Evolutionary conservation across 1,139 yeast genomes (phyloP).

Genomic region (Blastobotrys ciferrii): DNA sequence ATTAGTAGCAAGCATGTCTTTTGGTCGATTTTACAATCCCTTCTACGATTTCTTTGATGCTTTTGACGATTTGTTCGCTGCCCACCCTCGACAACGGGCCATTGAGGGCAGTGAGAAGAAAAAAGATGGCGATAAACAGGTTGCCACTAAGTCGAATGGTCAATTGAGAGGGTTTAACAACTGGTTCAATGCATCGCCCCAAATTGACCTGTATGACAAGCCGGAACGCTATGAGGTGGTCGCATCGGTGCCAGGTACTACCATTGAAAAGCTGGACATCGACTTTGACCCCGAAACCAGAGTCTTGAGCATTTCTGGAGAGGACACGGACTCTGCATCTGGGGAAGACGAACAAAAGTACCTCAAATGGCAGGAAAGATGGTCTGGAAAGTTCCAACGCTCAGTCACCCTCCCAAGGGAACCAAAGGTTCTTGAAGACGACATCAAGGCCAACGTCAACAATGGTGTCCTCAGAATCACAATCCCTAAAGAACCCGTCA

Average conservation of each 20-base stretch:
- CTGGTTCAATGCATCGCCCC: slow-evolving; percentile 41
- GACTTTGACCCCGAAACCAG: slow-evolving; percentile 48
- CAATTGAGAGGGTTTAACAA: not conserved
- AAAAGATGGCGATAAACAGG: not conserved
- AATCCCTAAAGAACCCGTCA: not conserved
- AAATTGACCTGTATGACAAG: slow-evolving; percentile 52
- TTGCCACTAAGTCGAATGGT: not conserved
- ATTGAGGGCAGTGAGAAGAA: not conserved
- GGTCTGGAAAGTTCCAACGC: slow-evolving; percentile 49
- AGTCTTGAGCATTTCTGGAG: slow-evolving; percentile 28
- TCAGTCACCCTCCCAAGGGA: slow-evolving; percentile 51
- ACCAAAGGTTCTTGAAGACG: slow-evolving; percentile 51
- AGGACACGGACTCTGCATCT: not conserved
- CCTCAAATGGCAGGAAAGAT: slow-evolving; percentile 25
- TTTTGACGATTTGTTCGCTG: not conserved
- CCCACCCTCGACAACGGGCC: not conserved
- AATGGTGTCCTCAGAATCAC: not conserved
- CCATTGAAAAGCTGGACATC: slow-evolving; percentile 48
- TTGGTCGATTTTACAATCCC: not conserved
- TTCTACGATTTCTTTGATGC: not conserved
- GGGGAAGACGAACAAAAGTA: slow-evolving; percentile 9
- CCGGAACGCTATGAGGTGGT: slow-evolving; percentile 45
- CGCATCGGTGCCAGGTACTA: slow-evolving; percentile 55
- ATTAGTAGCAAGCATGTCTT: not conserved
- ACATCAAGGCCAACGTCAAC: slow-evolving; percentile 43